Conservation (phyloP, 2,329 filamentous ascomycete genomes). For the Arthroderma uncinatum region DNA sequence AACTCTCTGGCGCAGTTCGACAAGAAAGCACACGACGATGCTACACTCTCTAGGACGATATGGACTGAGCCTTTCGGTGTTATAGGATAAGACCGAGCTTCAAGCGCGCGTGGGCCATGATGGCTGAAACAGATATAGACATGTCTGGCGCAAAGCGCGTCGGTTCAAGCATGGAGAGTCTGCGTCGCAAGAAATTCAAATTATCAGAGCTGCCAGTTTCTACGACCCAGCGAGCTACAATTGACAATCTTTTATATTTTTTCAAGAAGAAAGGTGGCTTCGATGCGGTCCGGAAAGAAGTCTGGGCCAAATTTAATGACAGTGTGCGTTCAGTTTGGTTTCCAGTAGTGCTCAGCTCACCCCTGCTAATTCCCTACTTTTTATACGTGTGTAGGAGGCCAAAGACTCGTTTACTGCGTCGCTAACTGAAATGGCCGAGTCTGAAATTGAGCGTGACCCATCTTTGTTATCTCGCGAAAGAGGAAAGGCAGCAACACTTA, state of each 20-base stretch:
- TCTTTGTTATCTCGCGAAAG: conserved; percentile 51
- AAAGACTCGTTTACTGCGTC: conserved; percentile 43
- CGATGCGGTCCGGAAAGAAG: conserved; percentile 49
- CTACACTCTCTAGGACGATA: neutral
- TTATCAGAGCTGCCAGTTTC: conserved; percentile 51
- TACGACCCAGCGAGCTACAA: conserved; percentile 46
- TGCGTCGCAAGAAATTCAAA: conserved; percentile 43
- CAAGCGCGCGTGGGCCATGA: conserved; percentile 9
- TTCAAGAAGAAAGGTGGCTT: conserved; percentile 59
- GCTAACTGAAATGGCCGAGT: conserved; percentile 45
- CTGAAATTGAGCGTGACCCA: conserved; percentile 52
- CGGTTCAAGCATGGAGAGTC: conserved; percentile 20
- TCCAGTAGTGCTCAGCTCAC: neutral
- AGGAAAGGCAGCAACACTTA: conserved; percentile 50
- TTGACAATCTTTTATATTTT: conserved; percentile 50
- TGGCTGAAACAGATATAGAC: conserved; percentile 25
- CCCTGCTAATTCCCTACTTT: neutral
- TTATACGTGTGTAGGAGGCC: conserved; percentile 33
- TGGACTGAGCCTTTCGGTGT: neutral
- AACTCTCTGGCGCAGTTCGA: neutral
- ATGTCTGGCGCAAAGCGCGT: conserved; percentile 22
- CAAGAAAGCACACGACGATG: no score
- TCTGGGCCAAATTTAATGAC: conserved; percentile 48
- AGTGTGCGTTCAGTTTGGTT: conserved; percentile 32
- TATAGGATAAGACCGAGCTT: neutral